A percentile compares a stretch with the other conserved stretches of the same genome.
These are phyloP conservation scores for Tricholoma bakamatsutake DNA, from an alignment of 768 basidiomycete genomes.

Conservation along the genomic window DNA sequence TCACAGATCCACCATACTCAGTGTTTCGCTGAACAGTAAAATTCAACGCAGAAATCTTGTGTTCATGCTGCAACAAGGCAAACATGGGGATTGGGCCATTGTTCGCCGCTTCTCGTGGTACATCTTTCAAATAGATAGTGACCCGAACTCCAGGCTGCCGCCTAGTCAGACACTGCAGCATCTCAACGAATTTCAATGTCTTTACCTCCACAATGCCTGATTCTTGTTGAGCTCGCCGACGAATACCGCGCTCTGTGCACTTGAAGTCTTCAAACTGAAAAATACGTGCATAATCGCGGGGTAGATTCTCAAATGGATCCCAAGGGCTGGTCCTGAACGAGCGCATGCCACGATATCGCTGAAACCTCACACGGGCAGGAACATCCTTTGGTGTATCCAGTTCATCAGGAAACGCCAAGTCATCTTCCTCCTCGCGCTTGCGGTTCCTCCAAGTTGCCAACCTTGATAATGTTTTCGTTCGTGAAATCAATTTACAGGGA, in stretches of 20 bases:
- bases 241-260: conserved; percentile 70
- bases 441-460: conserved; percentile 64
- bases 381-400: conserved; percentile 89
- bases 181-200: conserved; percentile 1
- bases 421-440: conserved; percentile 72
- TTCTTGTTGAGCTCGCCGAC: conserved; percentile 61
- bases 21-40: conserved; percentile 94
- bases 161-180: neutral
- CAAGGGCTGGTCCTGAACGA: conserved; percentile 95
- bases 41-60: conserved; percentile 90
- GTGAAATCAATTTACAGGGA: neutral
- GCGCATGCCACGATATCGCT: conserved; percentile 84
- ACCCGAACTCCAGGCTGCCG: conserved; percentile 79
- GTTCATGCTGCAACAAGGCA: conserved; percentile 88
- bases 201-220: conserved; percentile 57
- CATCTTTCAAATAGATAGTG: conserved; percentile 67
- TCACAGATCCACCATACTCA: conserved; percentile 82
- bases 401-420: conserved; percentile 91
- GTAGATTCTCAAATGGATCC: conserved; percentile 96
- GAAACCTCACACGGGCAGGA: conserved; percentile 77
- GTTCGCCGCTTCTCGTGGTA: conserved; percentile 55
- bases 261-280: conserved; percentile 97
- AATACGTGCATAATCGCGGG: conserved; percentile 88
- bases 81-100: conserved; percentile 60
- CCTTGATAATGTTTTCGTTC: conserved; percentile 31